Conservation (phyloP, 2,329 filamentous ascomycete species). For the Epichloe sp. region DNA sequence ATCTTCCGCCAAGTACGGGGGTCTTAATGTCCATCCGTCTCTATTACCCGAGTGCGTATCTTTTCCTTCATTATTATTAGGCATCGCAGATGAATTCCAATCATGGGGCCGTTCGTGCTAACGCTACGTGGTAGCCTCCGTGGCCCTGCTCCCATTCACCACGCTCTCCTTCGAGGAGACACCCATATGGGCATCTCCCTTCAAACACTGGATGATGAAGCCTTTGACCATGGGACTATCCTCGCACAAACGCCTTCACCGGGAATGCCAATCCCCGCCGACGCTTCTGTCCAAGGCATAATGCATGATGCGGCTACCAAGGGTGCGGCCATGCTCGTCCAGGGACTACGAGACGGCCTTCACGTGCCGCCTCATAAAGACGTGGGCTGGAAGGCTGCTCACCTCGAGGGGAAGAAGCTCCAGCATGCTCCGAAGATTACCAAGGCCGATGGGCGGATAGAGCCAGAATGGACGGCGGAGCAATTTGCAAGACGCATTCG, state of each 20-base stretch:
- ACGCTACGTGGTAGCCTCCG: constrained; percentile 45
- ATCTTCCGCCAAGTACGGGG: constrained; percentile 63
- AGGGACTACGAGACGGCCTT: constrained; percentile 45
- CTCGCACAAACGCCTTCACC: constrained; percentile 54
- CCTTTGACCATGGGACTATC: constrained; percentile 69
- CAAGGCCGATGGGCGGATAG: constrained; percentile 47
- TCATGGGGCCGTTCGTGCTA: neutral
- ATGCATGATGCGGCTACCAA: constrained; percentile 39
- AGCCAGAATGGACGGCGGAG: constrained; percentile 35
- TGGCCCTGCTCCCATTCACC: constrained; percentile 76
- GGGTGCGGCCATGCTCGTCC: constrained; percentile 60
- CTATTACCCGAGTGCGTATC: constrained; percentile 61
- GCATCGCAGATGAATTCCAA: no score
- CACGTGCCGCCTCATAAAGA: constrained; percentile 50
- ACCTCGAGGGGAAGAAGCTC: constrained; percentile 10
- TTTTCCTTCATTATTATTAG: neutral
- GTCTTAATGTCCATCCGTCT: constrained; percentile 88
- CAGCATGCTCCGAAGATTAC: constrained; percentile 60
- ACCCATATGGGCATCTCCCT: constrained; percentile 61
- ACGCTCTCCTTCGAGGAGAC: constrained; percentile 56
- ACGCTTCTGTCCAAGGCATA: constrained; percentile 30
- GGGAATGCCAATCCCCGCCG: constrained; percentile 36
- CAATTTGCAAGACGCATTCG: constrained; percentile 42
- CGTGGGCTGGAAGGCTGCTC: constrained; percentile 12
- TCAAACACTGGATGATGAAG: constrained; percentile 66